These are phyloP conservation scores for Hemisphaericaspora nanyangensis DNA, from an alignment of 805 yeast species.

Conservation along the genomic window DNA sequence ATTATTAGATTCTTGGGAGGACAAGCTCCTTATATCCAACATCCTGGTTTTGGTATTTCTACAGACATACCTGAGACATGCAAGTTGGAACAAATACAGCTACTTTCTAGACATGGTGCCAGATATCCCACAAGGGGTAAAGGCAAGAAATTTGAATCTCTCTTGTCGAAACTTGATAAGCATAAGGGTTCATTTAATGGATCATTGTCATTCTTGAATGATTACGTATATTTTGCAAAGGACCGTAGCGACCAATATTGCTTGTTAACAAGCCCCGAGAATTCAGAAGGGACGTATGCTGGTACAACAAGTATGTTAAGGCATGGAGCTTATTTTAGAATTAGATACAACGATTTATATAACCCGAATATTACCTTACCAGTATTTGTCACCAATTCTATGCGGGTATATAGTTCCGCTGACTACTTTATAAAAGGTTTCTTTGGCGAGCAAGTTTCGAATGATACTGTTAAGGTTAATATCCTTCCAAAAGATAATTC, in stretches of 20 bases:
- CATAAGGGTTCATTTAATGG: slow-evolving; percentile 30
- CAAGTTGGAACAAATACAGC: slow-evolving; percentile 57
- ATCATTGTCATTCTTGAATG: slow-evolving; percentile 46
- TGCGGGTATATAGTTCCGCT: slow-evolving; percentile 52
- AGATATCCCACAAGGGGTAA: slow-evolving; percentile 43
- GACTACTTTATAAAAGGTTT: slow-evolving; percentile 53
- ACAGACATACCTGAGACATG: slow-evolving; percentile 45
- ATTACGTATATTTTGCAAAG: slow-evolving; percentile 43
- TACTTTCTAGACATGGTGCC: slow-evolving; percentile 74
- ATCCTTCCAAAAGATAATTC: slow-evolving; percentile 41
- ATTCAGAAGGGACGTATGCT: slow-evolving; percentile 38
- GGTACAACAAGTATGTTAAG: slow-evolving; percentile 44
- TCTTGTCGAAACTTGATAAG: slow-evolving; percentile 14
- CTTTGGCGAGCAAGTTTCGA: slow-evolving; percentile 37
- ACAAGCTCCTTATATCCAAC: slow-evolving; percentile 48
- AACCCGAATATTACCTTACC: slow-evolving; percentile 32
- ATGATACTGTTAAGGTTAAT: slow-evolving; percentile 13
- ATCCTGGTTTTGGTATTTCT: slow-evolving; percentile 48
- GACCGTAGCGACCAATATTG: slow-evolving; percentile 35
- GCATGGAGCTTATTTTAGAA: slow-evolving; percentile 42
- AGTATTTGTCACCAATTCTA: slow-evolving; percentile 47
- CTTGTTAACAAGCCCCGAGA: slow-evolving; percentile 45
- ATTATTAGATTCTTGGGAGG: slow-evolving; percentile 49
- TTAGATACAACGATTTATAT: slow-evolving; percentile 44
- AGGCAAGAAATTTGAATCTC: slow-evolving; percentile 16